Base-by-base conservation (phyloP, 805 yeast genomes). In the Lachancea sp. region DNA sequence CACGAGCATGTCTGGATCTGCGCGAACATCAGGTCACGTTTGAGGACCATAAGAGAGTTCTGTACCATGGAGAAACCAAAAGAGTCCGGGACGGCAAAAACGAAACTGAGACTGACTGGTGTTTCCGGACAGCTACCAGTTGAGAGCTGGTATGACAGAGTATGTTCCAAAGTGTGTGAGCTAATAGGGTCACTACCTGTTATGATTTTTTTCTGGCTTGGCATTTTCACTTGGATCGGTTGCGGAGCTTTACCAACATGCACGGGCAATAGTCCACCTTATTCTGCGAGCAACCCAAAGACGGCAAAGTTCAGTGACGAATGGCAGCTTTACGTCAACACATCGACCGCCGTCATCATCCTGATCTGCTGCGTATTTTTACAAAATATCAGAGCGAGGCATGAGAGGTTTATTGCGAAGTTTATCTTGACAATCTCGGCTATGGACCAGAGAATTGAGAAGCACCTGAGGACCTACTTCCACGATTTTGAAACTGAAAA, bases 321-420 rank as follows among this genome's bases (percentile, higher is more conserved):
- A 25, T 69, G 73, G 73, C 73, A 69, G 53, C 55, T 69, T 61
- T 66, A 65, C 46, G 67, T 69, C 31, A 69, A 69, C 49, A 67
- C 72, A n/a, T 70, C 71, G 2, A 59, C 61, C 2, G 72, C 73
- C 2, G 71, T 68, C 7, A 59, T 58, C 13, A 46, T 69, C 12
- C 49, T 66, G 10, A 55, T 68, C 8, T 58, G 64, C n/a, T 58
- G 66, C n/a, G 59, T 64, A 22, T 65, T 70, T 42, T 50, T 70
- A 29, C 70, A 70, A 46, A 68, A 70, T 44, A 62, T 69, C 33
- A 61, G 74, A 47, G 57, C 64, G 7, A 62, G 71, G 44, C 70
- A 70, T 33, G 67, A 65, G 46, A 51, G 50, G 13, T 66, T 51
- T 36, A 54, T 67, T 25, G 48, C 58, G 22, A 54, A 51, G 25